A percentile compares a stretch with the other conserved stretches of the same genome.
phyloP scores from a whole-genome alignment of 1,284 basidiomycete genomes.

The Pisolithus thermaeus region DNA sequence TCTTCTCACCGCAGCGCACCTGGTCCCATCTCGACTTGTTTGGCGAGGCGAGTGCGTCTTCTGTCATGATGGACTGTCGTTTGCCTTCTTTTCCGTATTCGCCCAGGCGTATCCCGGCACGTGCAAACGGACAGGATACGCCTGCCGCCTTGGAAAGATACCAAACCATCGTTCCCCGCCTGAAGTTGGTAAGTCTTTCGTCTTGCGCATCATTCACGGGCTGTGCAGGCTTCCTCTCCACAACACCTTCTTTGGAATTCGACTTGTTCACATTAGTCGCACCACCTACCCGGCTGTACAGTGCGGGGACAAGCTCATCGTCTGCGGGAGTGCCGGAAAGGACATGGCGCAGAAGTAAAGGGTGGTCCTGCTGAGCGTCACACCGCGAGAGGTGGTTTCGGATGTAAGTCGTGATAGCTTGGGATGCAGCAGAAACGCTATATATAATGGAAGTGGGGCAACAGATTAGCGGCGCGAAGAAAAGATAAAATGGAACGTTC shows the following conservation, averaged over 20 bases:
- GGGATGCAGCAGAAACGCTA: conserved; percentile 68
- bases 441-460: conserved; percentile 8
- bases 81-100: conserved; percentile 55
- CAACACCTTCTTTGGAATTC: conserved; percentile 11
- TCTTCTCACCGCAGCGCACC: conserved; percentile 59
- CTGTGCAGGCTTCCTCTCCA: conserved; percentile 10
- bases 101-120: conserved; percentile 62
- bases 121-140: conserved; percentile 65
- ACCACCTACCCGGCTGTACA: conserved; percentile 64
- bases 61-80: conserved; percentile 15
- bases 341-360: conserved; percentile 63
- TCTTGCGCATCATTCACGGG: conserved; percentile 13
- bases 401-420: conserved; percentile 75
- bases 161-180: conserved; percentile 72
- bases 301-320: conserved; percentile 65
- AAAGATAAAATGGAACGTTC: conserved; percentile 5
- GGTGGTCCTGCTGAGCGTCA: conserved; percentile 62
- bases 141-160: conserved; percentile 70
- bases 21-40: conserved; percentile 35
- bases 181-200: conserved; percentile 63
- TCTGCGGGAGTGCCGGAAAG: conserved; percentile 65
- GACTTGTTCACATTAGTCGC: conserved; percentile 44
- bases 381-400: conserved; percentile 66
- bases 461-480: conserved; percentile 13
- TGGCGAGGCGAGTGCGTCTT: conserved; percentile 15